A percentile compares a stretch with the other conserved stretches of the same genome.
Conservation (phyloP, 495 filamentous ascomycete species). For the Aspergillus sclerotioniger region DNA sequence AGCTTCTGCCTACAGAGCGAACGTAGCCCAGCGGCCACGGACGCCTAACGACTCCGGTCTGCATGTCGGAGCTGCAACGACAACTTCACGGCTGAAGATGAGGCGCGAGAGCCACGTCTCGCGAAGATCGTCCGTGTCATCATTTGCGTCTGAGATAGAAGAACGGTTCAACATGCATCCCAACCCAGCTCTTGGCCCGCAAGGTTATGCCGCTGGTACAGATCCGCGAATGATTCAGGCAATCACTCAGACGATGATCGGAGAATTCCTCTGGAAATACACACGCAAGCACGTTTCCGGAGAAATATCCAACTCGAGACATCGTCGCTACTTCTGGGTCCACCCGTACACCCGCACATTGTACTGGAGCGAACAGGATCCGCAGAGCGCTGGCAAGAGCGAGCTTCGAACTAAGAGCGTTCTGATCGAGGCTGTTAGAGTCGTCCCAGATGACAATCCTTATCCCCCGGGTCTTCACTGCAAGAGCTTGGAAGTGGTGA, state of each 20-base stretch:
- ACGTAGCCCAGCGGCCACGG: conserved; percentile 55
- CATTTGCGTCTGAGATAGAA: conserved; percentile 91
- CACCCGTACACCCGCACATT: conserved; percentile 95
- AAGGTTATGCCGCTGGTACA: conserved; percentile 58
- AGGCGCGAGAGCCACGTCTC: conserved; percentile 56
- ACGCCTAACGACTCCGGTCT: conserved; percentile 60
- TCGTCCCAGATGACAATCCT: conserved; percentile 94
- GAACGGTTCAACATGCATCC: conserved; percentile 76
- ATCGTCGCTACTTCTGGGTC: conserved; percentile 97
- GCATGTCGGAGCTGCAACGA: conserved; percentile 54
- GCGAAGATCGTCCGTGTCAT: conserved; percentile 84
- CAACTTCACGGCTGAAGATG: conserved; percentile 40
- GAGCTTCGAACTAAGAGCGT: conserved; percentile 93
- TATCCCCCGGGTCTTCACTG: conserved; percentile 92
- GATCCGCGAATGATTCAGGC: conserved; percentile 99
- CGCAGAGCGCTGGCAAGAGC: conserved; percentile 68
- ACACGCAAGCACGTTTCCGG: conserved; percentile 85
- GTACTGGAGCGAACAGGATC: conserved; percentile 95
- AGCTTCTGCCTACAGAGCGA: conserved; percentile 69
- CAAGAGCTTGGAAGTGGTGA: conserved; percentile 87
- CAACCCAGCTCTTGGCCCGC: conserved; percentile 55
- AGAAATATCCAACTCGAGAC: conserved; percentile 81
- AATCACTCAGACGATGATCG: conserved; percentile 99
- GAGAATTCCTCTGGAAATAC: conserved; percentile 98
- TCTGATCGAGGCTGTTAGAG: conserved; percentile 85